Conservation (phyloP, 768 basidiomycete genomes). For the Candolleomyces aberdarensis region DNA sequence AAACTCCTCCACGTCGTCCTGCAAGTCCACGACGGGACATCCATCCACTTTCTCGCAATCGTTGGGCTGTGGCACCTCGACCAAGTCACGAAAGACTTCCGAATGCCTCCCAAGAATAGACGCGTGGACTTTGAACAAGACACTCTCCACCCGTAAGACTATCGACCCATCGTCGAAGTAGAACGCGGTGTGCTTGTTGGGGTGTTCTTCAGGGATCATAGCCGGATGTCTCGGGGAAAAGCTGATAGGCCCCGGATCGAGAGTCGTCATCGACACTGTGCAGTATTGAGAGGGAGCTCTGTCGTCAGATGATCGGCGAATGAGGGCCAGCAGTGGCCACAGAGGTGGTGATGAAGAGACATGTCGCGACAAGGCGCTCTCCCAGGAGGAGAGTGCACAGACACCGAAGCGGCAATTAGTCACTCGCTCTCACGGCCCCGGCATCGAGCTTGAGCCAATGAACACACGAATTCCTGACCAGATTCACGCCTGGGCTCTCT, state of each 20-base stretch:
- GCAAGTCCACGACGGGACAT: conserved; percentile 31
- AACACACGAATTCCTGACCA: too few species aligned
- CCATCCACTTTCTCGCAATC: conserved; percentile 29
- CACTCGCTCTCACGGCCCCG: too few species aligned
- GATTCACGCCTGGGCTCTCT: too few species aligned
- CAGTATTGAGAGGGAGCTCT: too few species aligned
- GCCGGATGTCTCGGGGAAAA: not conserved
- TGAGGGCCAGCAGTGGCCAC: too few species aligned
- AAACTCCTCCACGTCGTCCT: conserved; percentile 33
- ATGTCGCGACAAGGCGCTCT: too few species aligned
- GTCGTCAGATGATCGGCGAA: too few species aligned
- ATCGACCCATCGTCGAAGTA: conserved; percentile 41
- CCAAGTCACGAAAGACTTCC: conserved; percentile 37
- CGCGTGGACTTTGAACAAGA: conserved; percentile 34
- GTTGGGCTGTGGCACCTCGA: conserved; percentile 35
- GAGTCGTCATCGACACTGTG: too few species aligned
- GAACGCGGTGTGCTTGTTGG: conserved; percentile 25
- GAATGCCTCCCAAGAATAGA: conserved; percentile 37
- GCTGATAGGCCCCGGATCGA: not conserved
- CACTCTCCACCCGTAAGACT: conserved; percentile 29
- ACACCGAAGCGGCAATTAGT: too few species aligned
- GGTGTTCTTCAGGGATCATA: not conserved
- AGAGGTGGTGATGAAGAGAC: too few species aligned
- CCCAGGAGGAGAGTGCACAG: too few species aligned
- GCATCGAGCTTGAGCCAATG: too few species aligned